phyloP scores from a whole-genome alignment of 495 filamentous ascomycete species.

The Neurospora sp. region DNA sequence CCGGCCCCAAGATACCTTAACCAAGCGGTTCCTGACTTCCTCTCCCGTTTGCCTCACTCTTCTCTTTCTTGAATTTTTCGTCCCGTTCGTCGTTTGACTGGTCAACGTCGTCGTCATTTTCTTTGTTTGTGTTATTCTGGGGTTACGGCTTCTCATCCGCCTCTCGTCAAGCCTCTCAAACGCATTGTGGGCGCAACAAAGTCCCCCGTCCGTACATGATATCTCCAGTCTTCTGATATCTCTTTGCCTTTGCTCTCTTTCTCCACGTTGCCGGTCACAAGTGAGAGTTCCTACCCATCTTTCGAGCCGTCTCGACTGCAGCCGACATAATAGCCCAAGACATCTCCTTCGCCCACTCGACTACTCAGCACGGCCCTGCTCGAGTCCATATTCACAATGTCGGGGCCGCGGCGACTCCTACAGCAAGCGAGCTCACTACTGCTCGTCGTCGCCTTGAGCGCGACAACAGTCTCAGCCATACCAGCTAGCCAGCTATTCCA shows the following conservation, averaged over 20 bases:
- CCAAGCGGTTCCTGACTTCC: neutral
- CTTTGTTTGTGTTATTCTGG: conserved; percentile 2
- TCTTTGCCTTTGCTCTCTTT: neutral
- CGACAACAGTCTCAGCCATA: conserved; percentile 4
- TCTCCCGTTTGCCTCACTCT: neutral
- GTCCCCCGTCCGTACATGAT: neutral
- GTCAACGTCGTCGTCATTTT: neutral
- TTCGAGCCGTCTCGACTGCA: neutral
- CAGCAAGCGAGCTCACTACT: neutral
- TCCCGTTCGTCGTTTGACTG: neutral
- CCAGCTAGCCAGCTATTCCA: conserved; percentile 20
- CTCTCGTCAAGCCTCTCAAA: neutral
- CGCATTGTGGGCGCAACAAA: neutral
- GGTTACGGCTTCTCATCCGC: neutral
- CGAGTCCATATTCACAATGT: neutral
- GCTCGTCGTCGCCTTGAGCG: neutral
- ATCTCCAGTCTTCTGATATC: neutral
- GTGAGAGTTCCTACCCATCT: neutral
- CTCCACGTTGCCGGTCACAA: neutral
- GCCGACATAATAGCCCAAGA: neutral
- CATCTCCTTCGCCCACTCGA: neutral
- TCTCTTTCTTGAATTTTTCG: conserved; percentile 7
- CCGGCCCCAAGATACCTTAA: neutral
- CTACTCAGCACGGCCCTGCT: neutral
- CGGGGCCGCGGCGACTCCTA: neutral